These are phyloP conservation scores for Ceratobasidium sp. DNA, from an alignment of 1,284 basidiomycete species.

Conservation along the genomic window DNA sequence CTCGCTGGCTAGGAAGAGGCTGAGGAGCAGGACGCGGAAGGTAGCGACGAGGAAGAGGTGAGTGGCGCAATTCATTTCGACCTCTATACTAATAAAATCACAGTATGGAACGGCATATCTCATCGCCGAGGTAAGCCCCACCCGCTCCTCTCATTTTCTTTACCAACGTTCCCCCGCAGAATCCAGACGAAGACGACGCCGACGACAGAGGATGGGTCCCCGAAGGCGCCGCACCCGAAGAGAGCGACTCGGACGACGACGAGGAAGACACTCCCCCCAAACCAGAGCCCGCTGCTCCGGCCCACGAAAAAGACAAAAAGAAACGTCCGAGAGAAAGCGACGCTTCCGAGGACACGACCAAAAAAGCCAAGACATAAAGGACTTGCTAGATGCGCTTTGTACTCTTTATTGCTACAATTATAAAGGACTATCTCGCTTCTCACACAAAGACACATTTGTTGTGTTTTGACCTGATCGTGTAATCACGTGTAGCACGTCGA, in stretches of 20 bases:
- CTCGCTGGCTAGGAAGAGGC: slow-evolving; percentile 2
- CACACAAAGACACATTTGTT: not conserved
- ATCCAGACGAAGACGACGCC: slow-evolving; percentile 20
- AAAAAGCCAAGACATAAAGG: slow-evolving; percentile 30
- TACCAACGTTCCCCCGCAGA: not conserved
- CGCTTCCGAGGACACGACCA: slow-evolving; percentile 7
- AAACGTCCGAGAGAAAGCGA: slow-evolving; percentile 36
- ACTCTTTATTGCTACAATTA: slow-evolving; percentile 2
- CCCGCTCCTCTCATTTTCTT: not conserved
- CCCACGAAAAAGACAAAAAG: slow-evolving; percentile 3
- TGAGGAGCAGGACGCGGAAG: slow-evolving; percentile 10
- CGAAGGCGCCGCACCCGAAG: slow-evolving; percentile 21
- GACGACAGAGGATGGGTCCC: slow-evolving; percentile 27
- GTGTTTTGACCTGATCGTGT: too few relatives aligned
- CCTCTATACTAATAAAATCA: not conserved
- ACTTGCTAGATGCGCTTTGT: not conserved
- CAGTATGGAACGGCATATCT: slow-evolving; percentile 29
- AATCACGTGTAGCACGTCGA: slow-evolving; percentile 10
- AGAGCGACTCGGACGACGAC: slow-evolving; percentile 27
- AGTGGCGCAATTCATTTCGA: not conserved
- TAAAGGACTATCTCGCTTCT: not conserved
- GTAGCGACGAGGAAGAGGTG: slow-evolving; percentile 12
- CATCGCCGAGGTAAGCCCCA: slow-evolving; percentile 8
- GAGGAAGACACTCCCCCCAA: slow-evolving; percentile 1
- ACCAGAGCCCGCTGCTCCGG: not conserved